Evolutionary conservation across 2,329 filamentous ascomycete genomes (phyloP).

Genomic region (Pseudogymnoascus sp.): DNA sequence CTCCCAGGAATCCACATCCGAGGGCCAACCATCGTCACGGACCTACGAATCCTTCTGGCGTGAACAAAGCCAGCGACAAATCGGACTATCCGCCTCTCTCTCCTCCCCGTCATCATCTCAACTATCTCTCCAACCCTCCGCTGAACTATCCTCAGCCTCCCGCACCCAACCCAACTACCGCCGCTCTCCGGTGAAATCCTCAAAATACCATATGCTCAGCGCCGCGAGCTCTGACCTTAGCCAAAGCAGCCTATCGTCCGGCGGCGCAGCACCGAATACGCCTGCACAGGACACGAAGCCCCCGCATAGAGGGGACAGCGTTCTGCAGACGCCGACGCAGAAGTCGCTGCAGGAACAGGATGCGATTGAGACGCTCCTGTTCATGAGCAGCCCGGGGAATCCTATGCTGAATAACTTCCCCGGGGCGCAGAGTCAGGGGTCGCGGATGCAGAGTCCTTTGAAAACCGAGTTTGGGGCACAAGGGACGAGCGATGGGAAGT

Average conservation of each 20-base stretch:
- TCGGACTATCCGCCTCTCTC: slow-evolving; percentile 37
- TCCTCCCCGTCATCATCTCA: slow-evolving; percentile 40
- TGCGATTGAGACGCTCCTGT: slow-evolving; percentile 71
- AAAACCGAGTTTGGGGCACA: slow-evolving; percentile 27
- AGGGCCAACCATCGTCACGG: slow-evolving; percentile 25
- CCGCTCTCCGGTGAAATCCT: slow-evolving; percentile 28
- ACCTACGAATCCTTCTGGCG: slow-evolving; percentile 43
- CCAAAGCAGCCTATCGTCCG: slow-evolving; percentile 20
- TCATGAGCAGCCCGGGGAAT: slow-evolving; percentile 75
- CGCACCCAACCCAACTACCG: slow-evolving; percentile 22
- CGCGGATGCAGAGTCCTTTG: slow-evolving; percentile 28
- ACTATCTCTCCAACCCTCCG: slow-evolving; percentile 31
- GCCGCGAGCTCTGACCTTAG: slow-evolving; percentile 16
- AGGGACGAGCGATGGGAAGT: slow-evolving; percentile 15
- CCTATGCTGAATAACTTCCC: slow-evolving; percentile 54
- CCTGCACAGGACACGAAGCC: background rate
- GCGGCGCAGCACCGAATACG: background rate
- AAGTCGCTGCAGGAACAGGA: slow-evolving; percentile 71
- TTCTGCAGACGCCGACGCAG: slow-evolving; percentile 56
- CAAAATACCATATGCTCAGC: slow-evolving; percentile 22
- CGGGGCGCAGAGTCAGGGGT: slow-evolving; percentile 28
- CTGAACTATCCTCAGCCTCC: slow-evolving; percentile 31
- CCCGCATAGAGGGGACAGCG: slow-evolving; percentile 16
- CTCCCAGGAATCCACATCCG: slow-evolving; percentile 32
- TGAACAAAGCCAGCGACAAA: slow-evolving; percentile 34